Percentiles rank a stretch among this genome's conserved stretches.
These are phyloP conservation scores for Themeda triandra DNA, from an alignment of 176 grass and related monocot genomes.

Conservation along the genomic window DNA sequence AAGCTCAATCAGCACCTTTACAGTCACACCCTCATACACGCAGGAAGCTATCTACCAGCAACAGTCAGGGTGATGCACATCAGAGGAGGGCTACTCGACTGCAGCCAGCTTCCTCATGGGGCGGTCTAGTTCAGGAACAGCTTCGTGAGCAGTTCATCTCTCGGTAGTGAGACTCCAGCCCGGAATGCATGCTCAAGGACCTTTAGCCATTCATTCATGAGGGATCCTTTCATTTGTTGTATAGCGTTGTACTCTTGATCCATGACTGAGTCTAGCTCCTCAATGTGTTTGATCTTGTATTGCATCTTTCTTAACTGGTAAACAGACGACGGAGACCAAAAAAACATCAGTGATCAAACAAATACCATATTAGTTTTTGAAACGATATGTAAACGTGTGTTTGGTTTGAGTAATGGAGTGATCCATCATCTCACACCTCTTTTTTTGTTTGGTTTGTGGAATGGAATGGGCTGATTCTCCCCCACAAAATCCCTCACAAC, in stretches of 20 bases:
- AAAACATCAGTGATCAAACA: neutral
- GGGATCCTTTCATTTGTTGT: conserved; percentile 59
- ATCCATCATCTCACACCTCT: neutral
- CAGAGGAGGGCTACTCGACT: neutral
- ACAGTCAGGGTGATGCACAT: conserved; percentile 20
- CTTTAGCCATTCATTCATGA: conserved; percentile 69
- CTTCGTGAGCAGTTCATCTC: conserved; percentile 60
- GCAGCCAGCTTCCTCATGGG: conserved; percentile 29
- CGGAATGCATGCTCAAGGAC: conserved; percentile 57
- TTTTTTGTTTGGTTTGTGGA: neutral
- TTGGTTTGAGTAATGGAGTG: neutral
- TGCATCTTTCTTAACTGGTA: conserved; percentile 82
- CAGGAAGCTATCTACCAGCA: conserved; percentile 26
- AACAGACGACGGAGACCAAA: conserved; percentile 1
- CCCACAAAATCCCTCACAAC: neutral
- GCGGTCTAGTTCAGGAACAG: conserved; percentile 41
- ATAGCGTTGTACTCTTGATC: conserved; percentile 61
- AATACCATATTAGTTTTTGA: neutral
- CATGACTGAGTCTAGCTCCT: conserved; percentile 80
- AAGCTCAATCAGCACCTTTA: conserved; percentile 42
- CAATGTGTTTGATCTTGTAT: conserved; percentile 83
- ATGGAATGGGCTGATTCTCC: neutral
- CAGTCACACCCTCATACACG: conserved; percentile 1
- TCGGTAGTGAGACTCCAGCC: conserved; percentile 59
- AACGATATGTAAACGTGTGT: neutral